Evolutionary conservation across 2,329 filamentous ascomycete species (phyloP).

Genomic region (Calonectria henricotiae): DNA sequence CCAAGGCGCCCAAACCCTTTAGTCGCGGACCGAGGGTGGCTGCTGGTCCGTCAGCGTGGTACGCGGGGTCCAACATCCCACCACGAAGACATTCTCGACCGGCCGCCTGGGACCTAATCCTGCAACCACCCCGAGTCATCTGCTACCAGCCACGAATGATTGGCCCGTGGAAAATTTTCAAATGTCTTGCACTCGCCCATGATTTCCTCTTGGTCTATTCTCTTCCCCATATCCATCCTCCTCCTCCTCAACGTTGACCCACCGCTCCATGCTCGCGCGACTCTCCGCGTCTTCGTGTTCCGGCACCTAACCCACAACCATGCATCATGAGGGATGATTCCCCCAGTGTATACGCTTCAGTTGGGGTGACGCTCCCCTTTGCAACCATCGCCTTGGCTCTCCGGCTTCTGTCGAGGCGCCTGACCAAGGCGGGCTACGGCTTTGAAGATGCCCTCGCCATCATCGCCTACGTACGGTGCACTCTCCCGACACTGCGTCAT

Average conservation of each 20-base stretch:
- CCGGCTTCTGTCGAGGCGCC: slow-evolving; percentile 44
- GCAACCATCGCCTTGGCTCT: slow-evolving; percentile 44
- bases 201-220: neutral
- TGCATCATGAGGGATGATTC: slow-evolving; percentile 18
- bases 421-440: slow-evolving; percentile 49
- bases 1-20: no score
- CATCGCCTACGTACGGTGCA: slow-evolving; percentile 45
- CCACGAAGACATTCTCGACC: neutral
- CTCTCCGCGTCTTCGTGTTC: neutral
- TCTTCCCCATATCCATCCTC: neutral
- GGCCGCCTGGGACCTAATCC: slow-evolving; percentile 1
- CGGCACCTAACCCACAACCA: neutral
- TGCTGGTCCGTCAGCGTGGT: neutral
- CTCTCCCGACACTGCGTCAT: neutral
- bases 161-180: neutral
- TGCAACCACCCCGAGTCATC: neutral
- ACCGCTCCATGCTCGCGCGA: slow-evolving; percentile 1
- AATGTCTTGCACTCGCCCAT: neutral
- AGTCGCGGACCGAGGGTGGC: neutral
- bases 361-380: slow-evolving; percentile 45
- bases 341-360: slow-evolving; percentile 41
- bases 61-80: neutral
- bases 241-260: neutral
- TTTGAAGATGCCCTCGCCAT: slow-evolving; percentile 45
- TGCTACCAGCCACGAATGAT: neutral